Conservation (phyloP, 768 basidiomycete genomes). For the Tubosaeta sp. region DNA sequence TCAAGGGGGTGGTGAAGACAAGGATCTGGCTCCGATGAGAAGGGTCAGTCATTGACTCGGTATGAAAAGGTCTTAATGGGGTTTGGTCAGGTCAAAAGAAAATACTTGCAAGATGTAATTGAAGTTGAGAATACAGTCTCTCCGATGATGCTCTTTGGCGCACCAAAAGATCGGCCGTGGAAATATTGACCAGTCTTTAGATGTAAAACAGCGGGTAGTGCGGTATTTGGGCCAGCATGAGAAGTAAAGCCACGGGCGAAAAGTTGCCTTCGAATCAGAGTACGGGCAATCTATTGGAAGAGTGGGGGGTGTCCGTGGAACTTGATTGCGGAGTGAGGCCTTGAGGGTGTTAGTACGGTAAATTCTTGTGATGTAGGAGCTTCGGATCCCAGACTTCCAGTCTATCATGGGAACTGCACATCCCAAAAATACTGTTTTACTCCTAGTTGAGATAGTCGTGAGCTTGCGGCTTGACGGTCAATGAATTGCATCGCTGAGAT, state of each 20-base stretch:
- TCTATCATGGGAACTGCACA: no score
- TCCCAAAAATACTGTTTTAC: no score
- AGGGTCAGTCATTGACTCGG: conserved; percentile 99
- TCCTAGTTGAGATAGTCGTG: no score
- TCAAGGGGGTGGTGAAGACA: conserved; percentile 97
- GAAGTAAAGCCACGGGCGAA: conserved; percentile 64
- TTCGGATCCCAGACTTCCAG: no score
- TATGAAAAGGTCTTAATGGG: conserved; percentile 39
- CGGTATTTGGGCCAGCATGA: conserved; percentile 45
- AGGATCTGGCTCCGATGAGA: conserved; percentile 98
- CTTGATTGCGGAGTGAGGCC: no score
- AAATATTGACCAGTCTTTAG: conserved; percentile 96
- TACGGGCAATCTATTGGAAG: conserved; percentile 48
- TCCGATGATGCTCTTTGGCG: conserved; percentile 81
- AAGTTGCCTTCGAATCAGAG: conserved; percentile 45
- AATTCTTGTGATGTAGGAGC: no score
- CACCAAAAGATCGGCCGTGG: conserved; percentile 84
- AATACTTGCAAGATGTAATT: conserved; percentile 87
- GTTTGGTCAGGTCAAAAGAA: conserved; percentile 2
- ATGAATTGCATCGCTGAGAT: no score
- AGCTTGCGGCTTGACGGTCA: no score
- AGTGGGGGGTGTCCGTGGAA: no score
- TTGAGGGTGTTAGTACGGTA: no score
- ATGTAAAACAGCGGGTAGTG: conserved; percentile 82
- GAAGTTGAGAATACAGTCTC: conserved; percentile 99